phyloP scores from a whole-genome alignment of 495 filamentous ascomycete species.

The Xylaria curta region DNA sequence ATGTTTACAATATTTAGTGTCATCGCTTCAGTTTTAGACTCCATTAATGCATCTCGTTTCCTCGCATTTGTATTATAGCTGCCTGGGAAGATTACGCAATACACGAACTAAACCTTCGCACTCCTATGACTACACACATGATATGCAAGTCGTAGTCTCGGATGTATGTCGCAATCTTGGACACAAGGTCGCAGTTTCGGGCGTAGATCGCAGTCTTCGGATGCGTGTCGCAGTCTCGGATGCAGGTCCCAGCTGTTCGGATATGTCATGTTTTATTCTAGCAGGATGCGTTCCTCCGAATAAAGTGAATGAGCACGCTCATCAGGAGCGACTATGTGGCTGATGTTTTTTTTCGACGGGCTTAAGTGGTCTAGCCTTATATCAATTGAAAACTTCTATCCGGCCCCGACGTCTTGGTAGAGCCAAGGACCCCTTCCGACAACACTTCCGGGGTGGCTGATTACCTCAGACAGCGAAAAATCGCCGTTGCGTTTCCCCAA shows the following conservation, averaged over 20 bases:
- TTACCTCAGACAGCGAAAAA: background rate
- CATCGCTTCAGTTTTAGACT: too few species aligned
- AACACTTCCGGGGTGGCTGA: background rate
- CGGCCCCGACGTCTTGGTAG: constrained; percentile 13
- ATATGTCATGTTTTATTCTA: too few species aligned
- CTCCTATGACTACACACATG: background rate
- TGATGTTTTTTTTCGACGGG: background rate
- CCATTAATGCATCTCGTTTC: too few species aligned
- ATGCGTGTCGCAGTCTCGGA: too few species aligned
- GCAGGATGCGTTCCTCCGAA: background rate
- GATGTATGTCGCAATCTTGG: too few species aligned
- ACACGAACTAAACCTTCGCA: too few species aligned
- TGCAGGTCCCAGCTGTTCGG: too few species aligned
- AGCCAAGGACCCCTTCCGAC: constrained; percentile 22
- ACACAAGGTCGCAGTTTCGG: too few species aligned
- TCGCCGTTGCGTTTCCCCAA: background rate
- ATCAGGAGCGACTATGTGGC: background rate
- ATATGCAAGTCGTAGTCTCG: background rate
- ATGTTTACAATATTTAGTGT: too few species aligned
- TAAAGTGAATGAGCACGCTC: background rate
- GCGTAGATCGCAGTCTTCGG: too few species aligned
- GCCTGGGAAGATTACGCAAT: too few species aligned
- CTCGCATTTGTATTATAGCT: too few species aligned
- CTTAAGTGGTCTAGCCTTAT: constrained; percentile 1
- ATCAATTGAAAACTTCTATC: background rate